Evolutionary conservation across 345 rosid species (phyloP), one percentile per base, ranked within the genome.

Genomic region (Rhodomyrtus tomentosa): DNA sequence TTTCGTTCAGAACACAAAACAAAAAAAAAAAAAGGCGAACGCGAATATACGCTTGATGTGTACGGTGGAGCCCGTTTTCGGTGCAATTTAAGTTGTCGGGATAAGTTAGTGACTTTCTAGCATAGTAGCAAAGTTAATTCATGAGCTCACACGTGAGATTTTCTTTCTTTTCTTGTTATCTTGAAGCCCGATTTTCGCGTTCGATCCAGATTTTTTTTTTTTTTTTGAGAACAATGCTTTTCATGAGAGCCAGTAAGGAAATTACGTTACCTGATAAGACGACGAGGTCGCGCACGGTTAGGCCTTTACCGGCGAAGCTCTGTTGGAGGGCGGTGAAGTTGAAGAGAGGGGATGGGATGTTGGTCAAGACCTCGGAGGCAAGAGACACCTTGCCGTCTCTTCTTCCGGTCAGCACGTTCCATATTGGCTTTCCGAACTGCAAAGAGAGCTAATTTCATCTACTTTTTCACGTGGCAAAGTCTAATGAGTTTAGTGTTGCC

Each of bases 331-430:
- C 50, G 55, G 45, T 81, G 74, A 92, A 89, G 85, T 86, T 84
- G 84, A 87, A 86, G 82, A 27, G 27, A 4, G 92, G 91, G 42
- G 85, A 1, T 10, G 92, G 93, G 68, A 92, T 84, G 36, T 85
- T 68, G 36, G 55, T 4, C 55, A 84, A 80, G 24, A 86, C 91
- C 42, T 88, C 90, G 3, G 83, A 68, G 50, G 72, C 87, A 49
- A 82, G 84, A 14, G 93, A 91, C 32, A 86, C 86, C 53, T 40
- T 32, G 49, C 94, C 89, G 58, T 92, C 94, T 55, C 92, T 92
- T 87, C 94, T 86, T 16, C 94, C 94, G 4, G 91, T 76, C 14
- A 84, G 87, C 40, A 88, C 92, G n/a, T 74, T 27, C 94, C 94
- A 92, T 36, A 83, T 81, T 5, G 92, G 87, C 79, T 86, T 87